A percentile compares a stretch with the other conserved stretches of the same genome.
phyloP scores from a whole-genome alignment of 345 rosid species.

The Excoecaria cochinchinensis region DNA sequence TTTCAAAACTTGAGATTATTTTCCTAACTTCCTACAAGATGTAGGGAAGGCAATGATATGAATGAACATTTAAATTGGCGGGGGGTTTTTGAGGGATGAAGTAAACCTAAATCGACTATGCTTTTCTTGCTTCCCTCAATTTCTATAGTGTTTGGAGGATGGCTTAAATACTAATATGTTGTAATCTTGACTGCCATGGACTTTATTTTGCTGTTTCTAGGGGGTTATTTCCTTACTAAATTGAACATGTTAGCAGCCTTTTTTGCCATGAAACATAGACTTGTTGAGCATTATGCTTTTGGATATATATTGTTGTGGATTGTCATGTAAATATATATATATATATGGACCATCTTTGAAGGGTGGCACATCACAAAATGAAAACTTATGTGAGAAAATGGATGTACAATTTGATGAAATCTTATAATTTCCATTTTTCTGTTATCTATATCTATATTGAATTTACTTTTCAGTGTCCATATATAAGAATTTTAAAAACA shows the following conservation, averaged over 20 bases:
- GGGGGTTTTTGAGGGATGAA: background rate
- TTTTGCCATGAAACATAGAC: slow-evolving; percentile 47
- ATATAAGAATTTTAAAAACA: no score
- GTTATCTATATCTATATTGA: no score
- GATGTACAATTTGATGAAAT: slow-evolving; percentile 34
- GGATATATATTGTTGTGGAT: slow-evolving; percentile 16
- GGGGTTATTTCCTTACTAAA: slow-evolving; percentile 90
- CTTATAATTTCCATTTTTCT: no score
- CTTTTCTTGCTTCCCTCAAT: background rate
- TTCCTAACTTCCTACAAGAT: background rate
- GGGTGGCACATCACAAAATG: slow-evolving; percentile 37
- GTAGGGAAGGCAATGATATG: background rate
- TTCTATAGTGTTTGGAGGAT: background rate
- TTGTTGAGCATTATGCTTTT: slow-evolving; percentile 29
- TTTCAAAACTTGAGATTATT: background rate
- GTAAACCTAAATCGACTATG: background rate
- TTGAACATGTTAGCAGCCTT: slow-evolving; percentile 80
- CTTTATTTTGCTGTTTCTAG: slow-evolving; percentile 34
- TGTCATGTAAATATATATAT: slow-evolving; percentile 34
- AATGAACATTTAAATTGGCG: background rate
- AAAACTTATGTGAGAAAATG: slow-evolving; percentile 24
- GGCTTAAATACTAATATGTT: background rate
- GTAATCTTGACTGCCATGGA: slow-evolving; percentile 9
- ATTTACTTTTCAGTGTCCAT: no score
- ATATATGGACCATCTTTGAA: slow-evolving; percentile 40